A percentile compares a stretch with the other conserved stretches of the same genome.
These are phyloP conservation scores for Tritrichomonas foetus DNA, from an alignment of 208 protist species.

Conservation along the genomic window DNA sequence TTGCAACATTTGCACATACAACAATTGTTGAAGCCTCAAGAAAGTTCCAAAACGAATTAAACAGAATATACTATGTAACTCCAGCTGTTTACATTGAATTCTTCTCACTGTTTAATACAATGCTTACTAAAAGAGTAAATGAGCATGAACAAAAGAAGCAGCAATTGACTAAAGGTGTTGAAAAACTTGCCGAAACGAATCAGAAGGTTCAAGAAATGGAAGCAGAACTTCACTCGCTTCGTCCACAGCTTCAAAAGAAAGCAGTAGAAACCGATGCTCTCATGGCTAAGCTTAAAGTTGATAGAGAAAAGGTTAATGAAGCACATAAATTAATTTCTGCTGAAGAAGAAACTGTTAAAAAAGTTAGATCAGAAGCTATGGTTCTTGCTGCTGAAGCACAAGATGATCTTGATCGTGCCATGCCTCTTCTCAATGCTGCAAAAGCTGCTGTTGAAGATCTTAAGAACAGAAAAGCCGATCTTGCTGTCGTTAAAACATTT, in stretches of 20 bases:
- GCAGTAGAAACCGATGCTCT: neutral
- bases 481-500: constrained; percentile 38
- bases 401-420: constrained; percentile 3
- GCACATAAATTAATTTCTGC: neutral
- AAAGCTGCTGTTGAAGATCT: constrained; percentile 30
- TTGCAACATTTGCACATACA: neutral
- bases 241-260: neutral
- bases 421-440: neutral
- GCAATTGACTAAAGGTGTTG: neutral
- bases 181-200: neutral
- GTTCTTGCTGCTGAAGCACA: neutral
- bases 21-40: neutral
- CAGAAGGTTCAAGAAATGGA: constrained; percentile 41
- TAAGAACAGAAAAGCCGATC: constrained; percentile 26
- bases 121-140: constrained; percentile 52
- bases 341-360: constrained; percentile 23
- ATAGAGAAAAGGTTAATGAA: constrained; percentile 13
- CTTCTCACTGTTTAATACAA: neutral
- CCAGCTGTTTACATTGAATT: constrained; percentile 29
- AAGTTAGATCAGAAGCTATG: neutral
- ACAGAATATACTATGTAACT: constrained; percentile 8
- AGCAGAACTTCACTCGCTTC: neutral
- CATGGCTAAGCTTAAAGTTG: constrained; percentile 29
- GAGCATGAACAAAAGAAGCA: constrained; percentile 49
- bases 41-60: neutral